Percentiles rank a stretch among this genome's conserved stretches.
Evolutionary conservation across 2,329 filamentous ascomycete genomes (phyloP).

Genomic region (Beauveria rudraprayagi): DNA sequence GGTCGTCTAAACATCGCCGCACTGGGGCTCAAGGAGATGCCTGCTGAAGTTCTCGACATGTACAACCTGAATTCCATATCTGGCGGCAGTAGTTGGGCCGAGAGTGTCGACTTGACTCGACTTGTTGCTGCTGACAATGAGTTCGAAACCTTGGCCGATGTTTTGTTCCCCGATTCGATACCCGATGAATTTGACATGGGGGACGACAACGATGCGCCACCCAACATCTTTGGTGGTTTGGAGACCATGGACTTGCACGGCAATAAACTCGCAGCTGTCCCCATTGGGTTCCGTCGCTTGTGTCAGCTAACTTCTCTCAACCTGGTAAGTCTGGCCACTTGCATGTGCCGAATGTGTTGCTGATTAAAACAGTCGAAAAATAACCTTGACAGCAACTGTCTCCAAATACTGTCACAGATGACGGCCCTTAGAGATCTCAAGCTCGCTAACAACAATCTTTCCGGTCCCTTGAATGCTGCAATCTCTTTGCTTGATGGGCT

Average conservation of each 20-base stretch:
- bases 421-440: slow-evolving; percentile 67
- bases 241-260: slow-evolving; percentile 81
- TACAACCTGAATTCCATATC: slow-evolving; percentile 67
- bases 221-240: slow-evolving; percentile 72
- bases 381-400: slow-evolving; percentile 60
- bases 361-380: slow-evolving; percentile 53
- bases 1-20: slow-evolving; percentile 85
- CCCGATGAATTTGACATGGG: slow-evolving; percentile 40
- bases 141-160: slow-evolving; percentile 63
- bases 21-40: slow-evolving; percentile 70
- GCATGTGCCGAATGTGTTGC: not conserved
- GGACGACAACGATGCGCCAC: slow-evolving; percentile 57
- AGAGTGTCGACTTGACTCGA: slow-evolving; percentile 78
- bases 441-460: slow-evolving; percentile 68
- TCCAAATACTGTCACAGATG: slow-evolving; percentile 70
- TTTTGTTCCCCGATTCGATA: slow-evolving; percentile 67
- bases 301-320: slow-evolving; percentile 73
- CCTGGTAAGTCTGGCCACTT: slow-evolving; percentile 29
- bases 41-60: slow-evolving; percentile 79
- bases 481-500: slow-evolving; percentile 59
- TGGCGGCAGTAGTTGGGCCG: slow-evolving; percentile 70
- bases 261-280: slow-evolving; percentile 66
- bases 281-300: slow-evolving; percentile 66
- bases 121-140: slow-evolving; percentile 89
- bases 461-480: slow-evolving; percentile 56